A percentile compares a stretch with the other conserved stretches of the same genome.
Evolutionary conservation across 768 basidiomycete species (phyloP).

Genomic region (Boletus rubroflammeus): DNA sequence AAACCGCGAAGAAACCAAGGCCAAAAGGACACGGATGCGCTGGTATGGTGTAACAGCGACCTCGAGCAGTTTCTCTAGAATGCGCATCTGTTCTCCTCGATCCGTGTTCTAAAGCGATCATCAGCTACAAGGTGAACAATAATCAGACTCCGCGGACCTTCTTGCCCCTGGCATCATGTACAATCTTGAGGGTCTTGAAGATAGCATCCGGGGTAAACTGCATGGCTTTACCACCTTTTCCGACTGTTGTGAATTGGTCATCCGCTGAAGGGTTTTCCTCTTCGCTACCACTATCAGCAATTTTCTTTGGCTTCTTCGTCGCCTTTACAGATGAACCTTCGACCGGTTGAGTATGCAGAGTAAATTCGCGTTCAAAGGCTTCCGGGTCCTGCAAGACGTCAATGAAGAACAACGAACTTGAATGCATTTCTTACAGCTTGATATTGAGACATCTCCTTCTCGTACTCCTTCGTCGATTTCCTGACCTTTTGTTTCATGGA

Average conservation of each 20-base stretch:
- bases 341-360: constrained; percentile 46
- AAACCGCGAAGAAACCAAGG: constrained; percentile 91
- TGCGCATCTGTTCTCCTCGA: constrained; percentile 89
- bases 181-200: constrained; percentile 86
- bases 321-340: constrained; percentile 37
- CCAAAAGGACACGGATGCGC: constrained; percentile 89
- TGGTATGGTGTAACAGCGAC: constrained; percentile 89
- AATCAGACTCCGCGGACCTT: constrained; percentile 58
- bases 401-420: not conserved
- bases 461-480: constrained; percentile 87
- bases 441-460: constrained; percentile 73
- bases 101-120: constrained; percentile 77
- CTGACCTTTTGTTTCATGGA: constrained; percentile 98
- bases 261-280: constrained; percentile 38
- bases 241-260: constrained; percentile 86
- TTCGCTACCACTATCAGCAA: constrained; percentile 37
- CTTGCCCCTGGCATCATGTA: constrained; percentile 93
- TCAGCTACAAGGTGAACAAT: constrained; percentile 7
- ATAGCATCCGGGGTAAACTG: constrained; percentile 81
- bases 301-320: constrained; percentile 36
- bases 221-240: constrained; percentile 82
- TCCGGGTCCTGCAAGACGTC: constrained; percentile 69
- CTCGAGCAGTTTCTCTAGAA: constrained; percentile 81
- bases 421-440: constrained; percentile 54
- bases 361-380: constrained; percentile 76